A percentile compares a stretch with the other conserved stretches of the same genome.
These are phyloP conservation scores for Vaccinium darrowii DNA, from an alignment of 148 eudicot genomes.

Conservation along the genomic window DNA sequence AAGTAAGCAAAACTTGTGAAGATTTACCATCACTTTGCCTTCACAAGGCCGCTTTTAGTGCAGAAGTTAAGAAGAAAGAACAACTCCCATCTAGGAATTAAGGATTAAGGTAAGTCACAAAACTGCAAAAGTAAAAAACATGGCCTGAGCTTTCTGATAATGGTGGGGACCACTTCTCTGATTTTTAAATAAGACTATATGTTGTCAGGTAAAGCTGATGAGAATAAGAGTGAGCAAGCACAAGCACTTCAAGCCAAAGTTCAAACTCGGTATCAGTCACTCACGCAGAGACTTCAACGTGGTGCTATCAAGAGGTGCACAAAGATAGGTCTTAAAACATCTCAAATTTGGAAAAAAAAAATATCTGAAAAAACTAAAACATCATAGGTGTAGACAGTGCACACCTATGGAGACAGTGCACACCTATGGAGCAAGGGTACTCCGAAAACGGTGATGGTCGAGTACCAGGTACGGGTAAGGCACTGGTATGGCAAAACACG, in stretches of 20 bases:
- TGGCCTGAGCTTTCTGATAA: not conserved
- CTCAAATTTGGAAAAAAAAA: not conserved
- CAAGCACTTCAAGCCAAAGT: not conserved
- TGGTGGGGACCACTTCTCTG: not conserved
- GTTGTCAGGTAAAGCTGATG: not conserved
- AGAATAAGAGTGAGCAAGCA: not conserved
- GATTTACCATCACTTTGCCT: not conserved
- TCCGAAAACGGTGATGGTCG: too few relatives aligned
- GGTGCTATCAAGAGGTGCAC: not conserved
- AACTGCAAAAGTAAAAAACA: not conserved
- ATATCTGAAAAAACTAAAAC: not conserved
- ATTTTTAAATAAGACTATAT: not conserved
- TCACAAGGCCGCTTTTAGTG: constrained; percentile 3
- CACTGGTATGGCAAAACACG: too few relatives aligned
- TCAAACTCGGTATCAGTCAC: not conserved
- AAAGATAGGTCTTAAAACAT: not conserved
- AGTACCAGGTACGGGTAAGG: too few relatives aligned
- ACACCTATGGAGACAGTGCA: not conserved
- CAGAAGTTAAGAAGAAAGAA: not conserved
- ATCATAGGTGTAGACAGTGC: not conserved
- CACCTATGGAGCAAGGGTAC: not conserved
- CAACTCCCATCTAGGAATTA: not conserved
- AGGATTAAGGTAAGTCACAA: not conserved
- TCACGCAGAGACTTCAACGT: not conserved
- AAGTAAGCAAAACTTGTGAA: not conserved